Evolutionary conservation across 139 green algal genomes (phyloP).

Genomic region (Pseudopediastrum boryanum): DNA sequence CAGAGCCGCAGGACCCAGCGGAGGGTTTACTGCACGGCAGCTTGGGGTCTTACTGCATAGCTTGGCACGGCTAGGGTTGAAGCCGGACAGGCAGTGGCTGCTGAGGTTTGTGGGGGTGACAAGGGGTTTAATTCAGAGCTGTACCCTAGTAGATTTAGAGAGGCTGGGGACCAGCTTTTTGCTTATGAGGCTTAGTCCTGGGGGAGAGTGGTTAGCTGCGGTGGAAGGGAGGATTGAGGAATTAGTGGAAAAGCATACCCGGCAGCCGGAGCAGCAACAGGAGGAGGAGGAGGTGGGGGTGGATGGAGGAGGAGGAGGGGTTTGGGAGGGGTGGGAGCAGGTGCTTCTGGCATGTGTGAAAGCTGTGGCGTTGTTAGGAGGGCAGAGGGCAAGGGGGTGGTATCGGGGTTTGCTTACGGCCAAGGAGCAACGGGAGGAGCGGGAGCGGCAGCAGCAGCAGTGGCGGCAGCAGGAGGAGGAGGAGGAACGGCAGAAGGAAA

Average conservation of each 20-base stretch:
- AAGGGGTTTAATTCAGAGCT: neutral
- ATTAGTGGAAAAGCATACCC: constrained; percentile 14
- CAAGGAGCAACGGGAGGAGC: neutral
- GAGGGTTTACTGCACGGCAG: constrained; percentile 18
- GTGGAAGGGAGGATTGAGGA: constrained; percentile 20
- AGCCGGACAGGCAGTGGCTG: constrained; percentile 15
- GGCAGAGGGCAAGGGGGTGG: constrained; percentile 4
- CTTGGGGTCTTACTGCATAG: constrained; percentile 27
- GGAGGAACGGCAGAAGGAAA: neutral
- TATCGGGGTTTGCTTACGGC: constrained; percentile 20
- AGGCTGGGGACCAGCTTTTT: constrained; percentile 5
- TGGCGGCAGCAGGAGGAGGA: neutral
- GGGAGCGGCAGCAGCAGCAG: constrained; percentile 23
- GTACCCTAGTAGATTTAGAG: neutral
- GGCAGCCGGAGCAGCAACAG: neutral
- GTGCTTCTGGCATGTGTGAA: constrained; percentile 23
- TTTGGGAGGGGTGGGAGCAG: neutral
- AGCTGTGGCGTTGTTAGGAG: constrained; percentile 26
- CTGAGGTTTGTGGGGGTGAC: neutral
- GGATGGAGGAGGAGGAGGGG: neutral
- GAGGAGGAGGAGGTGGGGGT: neutral
- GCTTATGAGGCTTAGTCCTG: constrained; percentile 13
- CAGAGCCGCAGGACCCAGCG: neutral
- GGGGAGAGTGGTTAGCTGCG: constrained; percentile 2
- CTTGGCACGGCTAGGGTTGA: constrained; percentile 21